These are phyloP conservation scores for Cercospora brassicicola DNA, from an alignment of 2,329 filamentous ascomycete genomes.

Conservation along the genomic window DNA sequence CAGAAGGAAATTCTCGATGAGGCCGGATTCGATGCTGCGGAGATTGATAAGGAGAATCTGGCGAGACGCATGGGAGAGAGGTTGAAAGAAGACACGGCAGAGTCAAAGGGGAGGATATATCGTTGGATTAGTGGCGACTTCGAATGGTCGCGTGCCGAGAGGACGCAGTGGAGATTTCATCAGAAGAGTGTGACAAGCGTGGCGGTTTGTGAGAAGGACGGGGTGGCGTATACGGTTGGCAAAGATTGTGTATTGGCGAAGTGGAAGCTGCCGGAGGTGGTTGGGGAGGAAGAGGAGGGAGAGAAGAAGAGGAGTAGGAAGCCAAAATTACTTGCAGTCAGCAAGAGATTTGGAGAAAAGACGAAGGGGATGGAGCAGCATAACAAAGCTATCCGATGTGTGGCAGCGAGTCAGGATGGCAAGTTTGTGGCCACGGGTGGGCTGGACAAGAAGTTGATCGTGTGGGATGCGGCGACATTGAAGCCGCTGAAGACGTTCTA, in stretches of 20 bases:
- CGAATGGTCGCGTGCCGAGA: constrained; percentile 65
- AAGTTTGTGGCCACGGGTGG: constrained; percentile 90
- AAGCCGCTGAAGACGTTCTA: constrained; percentile 78
- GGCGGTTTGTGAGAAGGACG: constrained; percentile 64
- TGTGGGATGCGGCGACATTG: constrained; percentile 81
- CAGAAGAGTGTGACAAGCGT: constrained; percentile 76
- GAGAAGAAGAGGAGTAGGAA: constrained; percentile 40
- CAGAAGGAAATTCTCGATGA: constrained; percentile 72
- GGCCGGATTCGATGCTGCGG: constrained; percentile 85
- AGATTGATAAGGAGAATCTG: constrained; percentile 89
- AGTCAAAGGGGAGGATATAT: constrained; percentile 87
- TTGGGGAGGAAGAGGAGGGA: constrained; percentile 16
- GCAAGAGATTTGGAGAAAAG: constrained; percentile 62
- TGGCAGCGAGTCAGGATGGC: constrained; percentile 85
- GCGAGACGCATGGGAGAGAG: constrained; percentile 64
- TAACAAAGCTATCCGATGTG: constrained; percentile 73
- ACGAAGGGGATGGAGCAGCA: constrained; percentile 62
- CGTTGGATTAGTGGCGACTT: constrained; percentile 73
- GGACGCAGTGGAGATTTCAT: constrained; percentile 75
- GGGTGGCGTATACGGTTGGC: constrained; percentile 82
- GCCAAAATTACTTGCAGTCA: constrained; percentile 60
- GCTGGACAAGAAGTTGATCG: constrained; percentile 76
- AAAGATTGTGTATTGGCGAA: constrained; percentile 85
- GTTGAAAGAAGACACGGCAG: constrained; percentile 86
- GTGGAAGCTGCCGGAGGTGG: constrained; percentile 69